Evolutionary conservation across 345 rosid species (phyloP), one percentile per base, ranked within the genome.

Genomic region (Alliaria petiolata): DNA sequence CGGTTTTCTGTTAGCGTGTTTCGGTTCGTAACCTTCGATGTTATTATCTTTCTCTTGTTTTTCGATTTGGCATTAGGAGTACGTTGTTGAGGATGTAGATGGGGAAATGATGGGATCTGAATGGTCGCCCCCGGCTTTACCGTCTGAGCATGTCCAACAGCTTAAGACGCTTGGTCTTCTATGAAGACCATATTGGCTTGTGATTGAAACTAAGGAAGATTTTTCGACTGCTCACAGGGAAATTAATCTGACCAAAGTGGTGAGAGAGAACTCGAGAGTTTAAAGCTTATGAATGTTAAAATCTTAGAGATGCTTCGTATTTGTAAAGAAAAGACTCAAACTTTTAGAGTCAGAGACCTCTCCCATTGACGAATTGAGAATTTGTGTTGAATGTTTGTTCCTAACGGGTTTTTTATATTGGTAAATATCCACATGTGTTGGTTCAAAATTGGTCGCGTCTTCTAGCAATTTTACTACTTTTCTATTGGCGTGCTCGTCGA

Each of bases 51-150:
- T 20, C 20, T 39, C 13, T 3, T 8, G n/a, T n/a, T n/a, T 38
- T 28, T 13, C 1, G 25, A 6, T 26, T 2, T 40, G 71, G n/a
- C 5, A 61, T 14, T 71, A 95, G 98, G 98, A 95, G 72, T 95
- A 95, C 71, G 98, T 95, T 44, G 99, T 95, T 8, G 98, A 95
- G 83, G 99, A 95, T 81, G 97, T 90, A 36, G 99, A 95, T 67
- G 97, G 89, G 0, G 98, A 95, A 70, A 84, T 82, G 81, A 86
- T 67, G 4, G 97, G 88, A 59, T 85, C 93, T 5, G 96, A 95
- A 40, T 95, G 99, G 98, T 77, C 88, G 55, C 90, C 99, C 12
- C 95, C 92, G 4, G 83, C 86, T 78, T 87, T 95, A 51, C 96
- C 99, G 5, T 59, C 87, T 0, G 98, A 95, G 76, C 98, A 95